Evolutionary conservation across 208 protist genomes (phyloP).

Genomic region (Crithidia fasciculata): DNA sequence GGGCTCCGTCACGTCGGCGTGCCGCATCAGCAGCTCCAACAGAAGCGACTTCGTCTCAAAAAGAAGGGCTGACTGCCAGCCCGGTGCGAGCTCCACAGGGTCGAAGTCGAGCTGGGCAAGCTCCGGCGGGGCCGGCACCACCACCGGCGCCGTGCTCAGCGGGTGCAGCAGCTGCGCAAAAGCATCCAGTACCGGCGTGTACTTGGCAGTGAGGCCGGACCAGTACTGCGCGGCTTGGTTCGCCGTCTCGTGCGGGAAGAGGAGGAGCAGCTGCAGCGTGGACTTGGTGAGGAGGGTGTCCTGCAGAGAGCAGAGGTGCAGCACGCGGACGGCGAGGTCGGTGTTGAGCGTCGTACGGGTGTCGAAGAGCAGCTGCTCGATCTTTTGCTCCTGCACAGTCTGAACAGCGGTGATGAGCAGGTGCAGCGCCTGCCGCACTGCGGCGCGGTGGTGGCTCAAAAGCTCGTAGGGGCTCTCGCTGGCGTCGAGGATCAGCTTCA

Average conservation of each 20-base stretch:
- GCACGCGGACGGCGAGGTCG: slow-evolving; percentile 55
- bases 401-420: slow-evolving; percentile 70
- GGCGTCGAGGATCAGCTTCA: slow-evolving; percentile 54
- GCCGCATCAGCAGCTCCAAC: slow-evolving; percentile 81
- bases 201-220: slow-evolving; percentile 42
- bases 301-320: slow-evolving; percentile 50
- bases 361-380: slow-evolving; percentile 79
- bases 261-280: slow-evolving; percentile 66
- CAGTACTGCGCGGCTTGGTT: slow-evolving; percentile 59
- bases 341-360: slow-evolving; percentile 65
- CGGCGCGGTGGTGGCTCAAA: slow-evolving; percentile 58
- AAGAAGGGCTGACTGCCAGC: slow-evolving; percentile 29
- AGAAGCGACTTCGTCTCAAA: slow-evolving; percentile 71
- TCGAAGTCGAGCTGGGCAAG: slow-evolving; percentile 75
- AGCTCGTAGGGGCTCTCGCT: slow-evolving; percentile 59
- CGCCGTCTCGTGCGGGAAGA: slow-evolving; percentile 59
- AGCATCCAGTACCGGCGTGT: slow-evolving; percentile 45
- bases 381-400: slow-evolving; percentile 49
- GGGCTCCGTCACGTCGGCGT: slow-evolving; percentile 54
- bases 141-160: slow-evolving; percentile 15
- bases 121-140: slow-evolving; percentile 64
- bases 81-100: slow-evolving; percentile 28
- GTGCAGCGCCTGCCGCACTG: slow-evolving; percentile 75
- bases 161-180: slow-evolving; percentile 43
- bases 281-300: slow-evolving; percentile 65